Evolutionary conservation across 768 basidiomycete genomes (phyloP), one percentile per base, ranked within the genome.

Genomic region (Trametes elegans): DNA sequence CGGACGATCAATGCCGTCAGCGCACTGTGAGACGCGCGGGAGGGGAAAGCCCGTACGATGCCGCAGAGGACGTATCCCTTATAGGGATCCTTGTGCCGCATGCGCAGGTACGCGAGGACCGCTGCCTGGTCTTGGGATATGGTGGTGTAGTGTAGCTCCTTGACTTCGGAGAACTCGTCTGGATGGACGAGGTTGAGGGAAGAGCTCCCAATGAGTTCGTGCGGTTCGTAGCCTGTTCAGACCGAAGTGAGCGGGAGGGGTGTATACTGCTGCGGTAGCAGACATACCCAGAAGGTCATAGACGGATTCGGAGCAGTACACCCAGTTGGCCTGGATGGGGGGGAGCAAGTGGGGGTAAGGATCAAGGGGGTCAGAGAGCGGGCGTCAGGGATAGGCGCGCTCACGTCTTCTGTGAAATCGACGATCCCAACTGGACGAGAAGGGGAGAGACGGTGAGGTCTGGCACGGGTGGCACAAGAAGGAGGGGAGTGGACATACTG

Each of bases 101-200:
- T 76, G 49, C 90, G 86, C 52, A 91, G 74, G 63, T 91, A 92
- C 3, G 83, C 86, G 19, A 91, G 77, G 16, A 81, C 85, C 0
- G 89, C 89, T 0, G 90, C 89, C 65, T 90, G 88, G 72, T 92
- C 90, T 63, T 84, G 79, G 36, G 76, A 74, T 58, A 91, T 89
- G 1, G 88, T 91, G 36, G 88, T 85, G 61, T 87, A 87, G 68
- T 90, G 90, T 35, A 90, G 72, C 55, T 77, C 75, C 63, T 79
- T 79, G n/a, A 86, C 80, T 31, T 81, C 77, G 26, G 77, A 68
- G 61, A 84, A 84, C 66, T 92, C 89, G 47, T 91, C 90, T 2
- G 89, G 89, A 66, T 92, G 90, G 26, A 88, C 87, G 57, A 91
- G 84, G 49, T 88, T 81, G 39, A 90, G 73, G 2, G 85, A 87